These are phyloP conservation scores for Geotrichum bryndzae DNA, from an alignment of 1,139 yeast species.

Conservation along the genomic window DNA sequence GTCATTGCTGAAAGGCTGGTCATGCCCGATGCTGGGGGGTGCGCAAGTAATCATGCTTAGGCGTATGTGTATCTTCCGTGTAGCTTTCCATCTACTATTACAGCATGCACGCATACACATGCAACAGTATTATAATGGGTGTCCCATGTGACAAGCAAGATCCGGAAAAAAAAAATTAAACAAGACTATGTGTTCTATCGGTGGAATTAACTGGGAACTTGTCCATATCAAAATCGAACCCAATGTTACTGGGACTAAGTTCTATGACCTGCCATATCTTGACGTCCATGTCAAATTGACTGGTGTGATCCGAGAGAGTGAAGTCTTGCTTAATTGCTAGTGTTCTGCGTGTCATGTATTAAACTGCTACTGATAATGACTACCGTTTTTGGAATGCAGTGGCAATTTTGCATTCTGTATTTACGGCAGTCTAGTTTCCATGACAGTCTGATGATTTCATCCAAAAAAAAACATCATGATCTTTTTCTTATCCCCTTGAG, in stretches of 20 bases:
- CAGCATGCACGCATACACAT: background rate
- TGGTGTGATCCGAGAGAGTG: background rate
- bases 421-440: too few relatives aligned
- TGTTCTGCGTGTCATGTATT: too few relatives aligned
- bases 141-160: background rate
- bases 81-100: too few relatives aligned
- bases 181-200: background rate
- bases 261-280: background rate
- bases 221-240: background rate
- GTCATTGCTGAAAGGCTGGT: background rate
- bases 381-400: too few relatives aligned
- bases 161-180: background rate
- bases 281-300: background rate
- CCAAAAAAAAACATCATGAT: background rate
- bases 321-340: too few relatives aligned
- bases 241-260: background rate
- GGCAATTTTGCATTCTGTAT: too few relatives aligned
- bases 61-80: background rate
- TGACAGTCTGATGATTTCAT: background rate
- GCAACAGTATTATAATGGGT: background rate
- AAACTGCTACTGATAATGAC: too few relatives aligned
- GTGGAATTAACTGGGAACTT: background rate
- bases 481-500: background rate
- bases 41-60: background rate
- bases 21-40: background rate